These are phyloP conservation scores for Solanum tacnaense DNA, from an alignment of 257 asterid species.

Conservation along the genomic window DNA sequence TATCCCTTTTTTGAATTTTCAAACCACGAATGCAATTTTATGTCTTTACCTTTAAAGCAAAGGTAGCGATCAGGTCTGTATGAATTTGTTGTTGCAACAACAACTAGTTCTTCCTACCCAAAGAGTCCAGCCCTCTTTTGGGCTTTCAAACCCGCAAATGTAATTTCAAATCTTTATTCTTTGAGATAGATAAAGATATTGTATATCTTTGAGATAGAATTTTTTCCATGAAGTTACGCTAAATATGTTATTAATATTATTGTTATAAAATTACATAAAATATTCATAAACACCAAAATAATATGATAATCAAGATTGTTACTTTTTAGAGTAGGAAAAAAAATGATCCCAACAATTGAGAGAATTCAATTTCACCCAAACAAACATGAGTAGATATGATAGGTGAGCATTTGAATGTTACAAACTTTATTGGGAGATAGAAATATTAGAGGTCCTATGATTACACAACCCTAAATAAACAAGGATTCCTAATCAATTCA, in stretches of 20 bases:
- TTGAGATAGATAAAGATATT: no score
- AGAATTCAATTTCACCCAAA: neutral
- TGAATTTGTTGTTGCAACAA: no score
- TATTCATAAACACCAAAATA: neutral
- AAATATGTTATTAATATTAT: no score
- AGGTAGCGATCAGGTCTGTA: no score
- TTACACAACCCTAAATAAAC: neutral
- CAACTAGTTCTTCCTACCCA: no score
- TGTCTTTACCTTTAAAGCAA: no score
- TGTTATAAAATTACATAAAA: no score
- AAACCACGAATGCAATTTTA: neutral
- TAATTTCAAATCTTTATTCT: no score
- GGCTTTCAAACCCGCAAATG: no score
- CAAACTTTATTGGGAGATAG: neutral
- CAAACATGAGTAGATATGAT: neutral
- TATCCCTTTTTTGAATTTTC: neutral
- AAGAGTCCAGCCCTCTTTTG: no score
- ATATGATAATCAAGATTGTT: neutral
- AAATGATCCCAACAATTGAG: neutral
- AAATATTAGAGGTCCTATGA: neutral
- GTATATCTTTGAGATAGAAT: no score
- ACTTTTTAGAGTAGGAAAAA: neutral
- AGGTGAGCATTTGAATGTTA: neutral
- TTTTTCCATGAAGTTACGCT: neutral
- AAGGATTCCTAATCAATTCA: neutral